Conservation (phyloP, 2,329 filamentous ascomycete genomes). For the Chrysoporthe deuterocubensis region DNA sequence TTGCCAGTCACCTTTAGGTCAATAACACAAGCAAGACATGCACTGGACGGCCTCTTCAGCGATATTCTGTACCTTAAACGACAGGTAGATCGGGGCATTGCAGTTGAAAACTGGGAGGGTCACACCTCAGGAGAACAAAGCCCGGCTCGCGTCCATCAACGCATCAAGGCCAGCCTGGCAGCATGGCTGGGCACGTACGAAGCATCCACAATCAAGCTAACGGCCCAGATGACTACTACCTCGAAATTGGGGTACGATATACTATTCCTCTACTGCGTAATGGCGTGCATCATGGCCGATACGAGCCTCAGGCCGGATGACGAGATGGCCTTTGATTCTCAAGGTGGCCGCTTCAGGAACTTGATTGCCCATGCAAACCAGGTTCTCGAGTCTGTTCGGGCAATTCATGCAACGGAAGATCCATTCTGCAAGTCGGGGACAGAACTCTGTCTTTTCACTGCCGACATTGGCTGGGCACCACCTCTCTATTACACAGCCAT, state of each 20-base stretch:
- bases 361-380: conserved; percentile 36
- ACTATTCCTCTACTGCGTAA: conserved; percentile 44
- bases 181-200: not conserved
- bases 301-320: conserved; percentile 38
- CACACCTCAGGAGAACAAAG: not conserved
- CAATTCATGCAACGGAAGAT: conserved; percentile 9
- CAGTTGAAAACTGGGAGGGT: not conserved
- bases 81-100: not conserved
- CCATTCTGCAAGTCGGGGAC: conserved; percentile 35
- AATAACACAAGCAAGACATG: not conserved
- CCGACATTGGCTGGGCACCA: conserved; percentile 49
- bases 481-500: conserved; percentile 50
- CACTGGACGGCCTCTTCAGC: not conserved
- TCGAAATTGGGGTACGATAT: conserved; percentile 34
- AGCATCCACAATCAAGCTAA: conserved; percentile 30
- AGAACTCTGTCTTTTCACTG: conserved; percentile 34
- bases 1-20: conserved; percentile 19
- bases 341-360: conserved; percentile 38
- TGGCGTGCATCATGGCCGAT: conserved; percentile 48
- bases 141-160: not conserved
- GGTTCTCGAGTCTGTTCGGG: not conserved
- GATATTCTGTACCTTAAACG: not conserved
- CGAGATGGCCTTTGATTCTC: conserved; percentile 44
- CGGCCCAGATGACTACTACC: conserved; percentile 23
- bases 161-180: not conserved